Base-by-base conservation (phyloP, 2,329 filamentous ascomycete species). In the Rutstroemia sp. region DNA sequence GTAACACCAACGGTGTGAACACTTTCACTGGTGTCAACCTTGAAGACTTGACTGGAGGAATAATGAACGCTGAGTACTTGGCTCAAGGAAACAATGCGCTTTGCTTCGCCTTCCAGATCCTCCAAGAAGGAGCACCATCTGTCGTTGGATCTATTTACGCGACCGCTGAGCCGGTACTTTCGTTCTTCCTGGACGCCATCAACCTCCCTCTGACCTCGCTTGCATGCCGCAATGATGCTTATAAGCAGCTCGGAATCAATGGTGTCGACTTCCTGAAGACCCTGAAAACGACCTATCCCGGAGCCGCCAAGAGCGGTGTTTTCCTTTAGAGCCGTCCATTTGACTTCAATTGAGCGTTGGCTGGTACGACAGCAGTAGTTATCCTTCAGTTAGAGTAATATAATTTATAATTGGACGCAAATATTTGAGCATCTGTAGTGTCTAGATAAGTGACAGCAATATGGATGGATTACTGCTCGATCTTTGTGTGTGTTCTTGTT, bases 11-110 rank as follows among this genome's bases (percentile, higher is more conserved):
- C 19, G 19, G 18, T 5, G 51, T 54, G 7, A 76, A 82, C 68
- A 75, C 71, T 18, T 82, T 80, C 62, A 69, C 73, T 4, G 77
- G 77, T 5, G 61, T 81, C 45, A 67, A 76, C 61, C 42, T 76
- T 1, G 57, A 59, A 1, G 66, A 79, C 53, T 37, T 79, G 10
- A 75, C 75, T 4, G 71, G 73, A 21, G 75, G 76, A 48, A 63
- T 79, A 0, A 71, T 74, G 57, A 79, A 77, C 61, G 63, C 67
- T 2, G 58, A 66, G 8, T 73, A 66, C 18, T 65, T 79, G 0
- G 61, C 74, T 0, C 58, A 79, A 56, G 75, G 73, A 10, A 78
- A 80, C 68, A 78, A 80, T 60, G 62, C 73, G 7, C 46, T 73
- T 14, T 79, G 77, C 61, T 74, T 75, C 56, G 71, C 63, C 14